Conservation (phyloP, 2,329 filamentous ascomycete species). For the Diaporthe amygdali region DNA sequence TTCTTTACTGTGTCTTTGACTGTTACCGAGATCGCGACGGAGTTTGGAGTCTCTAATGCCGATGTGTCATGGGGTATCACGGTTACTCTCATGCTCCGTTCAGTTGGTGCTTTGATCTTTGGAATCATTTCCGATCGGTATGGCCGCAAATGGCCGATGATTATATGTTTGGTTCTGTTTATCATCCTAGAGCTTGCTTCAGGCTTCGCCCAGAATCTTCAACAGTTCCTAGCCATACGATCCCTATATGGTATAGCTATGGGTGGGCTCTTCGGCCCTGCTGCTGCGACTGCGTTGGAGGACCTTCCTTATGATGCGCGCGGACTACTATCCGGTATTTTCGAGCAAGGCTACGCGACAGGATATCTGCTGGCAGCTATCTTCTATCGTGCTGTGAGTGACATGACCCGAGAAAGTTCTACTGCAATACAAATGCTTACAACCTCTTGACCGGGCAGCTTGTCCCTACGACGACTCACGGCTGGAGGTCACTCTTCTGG, state of each 20-base stretch:
- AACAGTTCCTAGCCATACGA: conserved; percentile 76
- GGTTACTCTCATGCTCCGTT: conserved; percentile 42
- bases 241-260: conserved; percentile 81
- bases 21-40: conserved; percentile 41
- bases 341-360: conserved; percentile 74
- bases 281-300: conserved; percentile 78
- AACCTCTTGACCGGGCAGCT: conserved; percentile 41
- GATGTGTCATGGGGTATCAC: conserved; percentile 48
- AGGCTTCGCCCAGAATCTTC: conserved; percentile 70
- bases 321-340: conserved; percentile 75
- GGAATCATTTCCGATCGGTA: conserved; percentile 34
- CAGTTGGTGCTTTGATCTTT: conserved; percentile 35
- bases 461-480: conserved; percentile 76
- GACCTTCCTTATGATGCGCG: conserved; percentile 71
- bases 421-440: background rate
- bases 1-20: conserved; percentile 49
- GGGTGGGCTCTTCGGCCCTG: conserved; percentile 81
- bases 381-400: conserved; percentile 57
- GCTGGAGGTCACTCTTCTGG: conserved; percentile 87
- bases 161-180: background rate
- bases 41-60: conserved; percentile 41
- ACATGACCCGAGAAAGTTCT: fast-evolving
- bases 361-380: conserved; percentile 67
- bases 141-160: conserved; percentile 31
- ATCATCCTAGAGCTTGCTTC: conserved; percentile 35